Conservation (phyloP, 2,329 filamentous ascomycete genomes). For the Botrytis hyacinthi region DNA sequence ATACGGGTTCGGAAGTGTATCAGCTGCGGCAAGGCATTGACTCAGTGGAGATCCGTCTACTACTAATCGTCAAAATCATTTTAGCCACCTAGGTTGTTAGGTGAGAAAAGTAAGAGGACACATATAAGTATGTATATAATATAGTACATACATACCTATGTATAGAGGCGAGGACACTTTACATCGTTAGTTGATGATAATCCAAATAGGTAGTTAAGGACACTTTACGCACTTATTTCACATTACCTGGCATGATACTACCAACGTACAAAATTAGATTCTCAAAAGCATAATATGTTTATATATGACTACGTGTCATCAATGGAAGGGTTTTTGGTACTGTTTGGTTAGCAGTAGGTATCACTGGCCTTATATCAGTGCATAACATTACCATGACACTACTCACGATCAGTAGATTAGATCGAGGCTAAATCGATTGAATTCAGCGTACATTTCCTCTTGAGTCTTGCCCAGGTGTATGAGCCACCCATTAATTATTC, state of each 20-base stretch:
- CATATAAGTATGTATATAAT: neutral
- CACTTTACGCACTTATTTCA: neutral
- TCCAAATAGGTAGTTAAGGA: neutral
- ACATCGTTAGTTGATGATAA: neutral
- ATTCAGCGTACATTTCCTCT: neutral
- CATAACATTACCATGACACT: neutral
- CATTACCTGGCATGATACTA: neutral
- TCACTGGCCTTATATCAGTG: neutral
- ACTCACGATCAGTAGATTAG: neutral
- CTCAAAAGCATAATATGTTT: neutral
- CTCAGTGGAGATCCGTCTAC: neutral
- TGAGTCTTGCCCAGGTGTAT: neutral
- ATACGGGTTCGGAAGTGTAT: neutral
- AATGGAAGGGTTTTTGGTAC: neutral
- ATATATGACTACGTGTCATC: neutral
- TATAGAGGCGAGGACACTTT: conserved; percentile 2
- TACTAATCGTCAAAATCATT: neutral
- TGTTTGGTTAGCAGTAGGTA: neutral
- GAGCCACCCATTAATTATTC: neutral
- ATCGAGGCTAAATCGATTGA: neutral
- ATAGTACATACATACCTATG: neutral
- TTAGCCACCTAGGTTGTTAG: neutral
- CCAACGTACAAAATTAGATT: neutral
- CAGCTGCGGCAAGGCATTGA: neutral
- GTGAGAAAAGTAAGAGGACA: neutral